phyloP scores from a whole-genome alignment of 129 eudicot species.

The Pseudognaphalium luteoalbum region DNA sequence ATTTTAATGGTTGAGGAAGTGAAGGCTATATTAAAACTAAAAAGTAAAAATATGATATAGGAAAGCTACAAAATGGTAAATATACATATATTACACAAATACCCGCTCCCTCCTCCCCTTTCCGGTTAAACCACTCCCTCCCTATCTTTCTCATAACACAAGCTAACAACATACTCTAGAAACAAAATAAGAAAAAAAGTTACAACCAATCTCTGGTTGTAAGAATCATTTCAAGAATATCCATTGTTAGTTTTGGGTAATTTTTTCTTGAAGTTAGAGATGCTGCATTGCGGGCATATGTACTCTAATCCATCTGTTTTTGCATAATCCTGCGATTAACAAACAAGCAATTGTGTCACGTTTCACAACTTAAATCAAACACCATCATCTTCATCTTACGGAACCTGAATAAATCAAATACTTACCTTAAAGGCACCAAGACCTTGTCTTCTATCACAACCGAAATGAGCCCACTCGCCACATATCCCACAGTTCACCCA shows the following conservation, averaged over 20 bases:
- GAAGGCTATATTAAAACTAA: conserved; percentile 16
- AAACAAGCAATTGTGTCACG: background rate
- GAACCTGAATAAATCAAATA: background rate
- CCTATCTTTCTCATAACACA: conserved; percentile 29
- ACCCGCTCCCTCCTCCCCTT: conserved; percentile 9
- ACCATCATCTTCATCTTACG: background rate
- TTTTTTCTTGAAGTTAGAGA: conserved; percentile 85
- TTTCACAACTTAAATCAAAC: background rate
- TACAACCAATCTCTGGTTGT: conserved; percentile 23
- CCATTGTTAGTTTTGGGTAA: conserved; percentile 67
- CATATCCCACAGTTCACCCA: conserved; percentile 99
- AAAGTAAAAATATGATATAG: conserved; percentile 9
- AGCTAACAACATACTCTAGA: conserved; percentile 32
- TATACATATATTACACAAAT: conserved; percentile 41
- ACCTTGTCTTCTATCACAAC: conserved; percentile 93
- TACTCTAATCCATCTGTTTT: conserved; percentile 97
- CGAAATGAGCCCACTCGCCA: conserved; percentile 99
- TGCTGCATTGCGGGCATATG: conserved; percentile 97
- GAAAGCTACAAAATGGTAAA: conserved; percentile 35
- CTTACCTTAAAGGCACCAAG: conserved; percentile 96
- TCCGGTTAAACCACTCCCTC: conserved; percentile 14
- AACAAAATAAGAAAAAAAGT: conserved; percentile 8
- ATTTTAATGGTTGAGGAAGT: background rate
- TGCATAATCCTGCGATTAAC: conserved; percentile 80
- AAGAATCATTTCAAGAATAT: conserved; percentile 44